Evolutionary conservation across 768 basidiomycete species (phyloP).

Genomic region (Pleurotus ostreatus): DNA sequence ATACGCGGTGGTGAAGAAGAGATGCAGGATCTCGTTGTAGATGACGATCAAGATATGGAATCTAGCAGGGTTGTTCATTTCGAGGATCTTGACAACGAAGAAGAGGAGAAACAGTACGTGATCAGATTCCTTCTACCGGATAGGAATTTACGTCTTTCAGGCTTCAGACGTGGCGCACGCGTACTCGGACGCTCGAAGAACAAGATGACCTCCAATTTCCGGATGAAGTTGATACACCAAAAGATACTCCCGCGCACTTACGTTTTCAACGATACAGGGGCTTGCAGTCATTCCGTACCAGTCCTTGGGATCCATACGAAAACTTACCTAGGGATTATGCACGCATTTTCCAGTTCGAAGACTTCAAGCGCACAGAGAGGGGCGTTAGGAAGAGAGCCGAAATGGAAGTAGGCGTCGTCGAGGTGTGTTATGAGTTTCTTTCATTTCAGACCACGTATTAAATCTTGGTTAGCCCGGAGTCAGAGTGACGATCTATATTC

Average conservation of each 20-base stretch:
- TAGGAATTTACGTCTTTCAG: slow-evolving; percentile 31
- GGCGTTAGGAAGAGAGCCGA: slow-evolving; percentile 64
- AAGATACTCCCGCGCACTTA: slow-evolving; percentile 69
- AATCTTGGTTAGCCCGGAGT: slow-evolving; percentile 59
- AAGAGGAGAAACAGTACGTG: slow-evolving; percentile 83
- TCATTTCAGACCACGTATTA: neutral
- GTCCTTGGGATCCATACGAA: slow-evolving; percentile 97
- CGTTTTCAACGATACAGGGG: slow-evolving; percentile 94
- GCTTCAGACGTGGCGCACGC: slow-evolving; percentile 53
- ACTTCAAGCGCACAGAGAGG: slow-evolving; percentile 83
- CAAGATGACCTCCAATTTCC: slow-evolving; percentile 86
- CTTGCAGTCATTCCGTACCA: slow-evolving; percentile 87
- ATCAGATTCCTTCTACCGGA: neutral
- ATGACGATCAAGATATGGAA: slow-evolving; percentile 54
- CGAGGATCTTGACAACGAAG: slow-evolving; percentile 76
- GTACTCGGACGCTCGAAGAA: slow-evolving; percentile 67
- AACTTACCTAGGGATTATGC: slow-evolving; percentile 93
- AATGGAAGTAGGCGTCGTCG: slow-evolving; percentile 52
- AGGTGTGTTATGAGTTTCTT: slow-evolving; percentile 42
- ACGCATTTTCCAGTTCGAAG: slow-evolving; percentile 94
- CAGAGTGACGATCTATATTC: slow-evolving; percentile 74
- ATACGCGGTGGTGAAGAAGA: slow-evolving; percentile 46
- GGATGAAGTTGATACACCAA: slow-evolving; percentile 94
- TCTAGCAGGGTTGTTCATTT: slow-evolving; percentile 51
- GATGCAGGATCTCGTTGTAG: slow-evolving; percentile 50